phyloP scores from a whole-genome alignment of 2,329 filamentous ascomycete species.

The Exophiala xenobiotica region DNA sequence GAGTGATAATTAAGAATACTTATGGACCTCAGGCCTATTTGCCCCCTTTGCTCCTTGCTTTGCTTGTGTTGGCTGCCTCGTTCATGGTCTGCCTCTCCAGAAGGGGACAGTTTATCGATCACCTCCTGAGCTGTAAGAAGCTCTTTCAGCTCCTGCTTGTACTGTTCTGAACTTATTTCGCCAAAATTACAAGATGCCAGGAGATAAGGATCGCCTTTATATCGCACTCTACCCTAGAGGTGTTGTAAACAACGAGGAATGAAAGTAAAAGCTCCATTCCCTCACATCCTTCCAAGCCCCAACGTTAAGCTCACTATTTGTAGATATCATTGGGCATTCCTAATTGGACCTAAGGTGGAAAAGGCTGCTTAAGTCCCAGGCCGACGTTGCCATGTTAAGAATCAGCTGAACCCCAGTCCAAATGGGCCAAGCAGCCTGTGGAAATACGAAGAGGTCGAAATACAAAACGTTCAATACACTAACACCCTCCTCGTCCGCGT shows the following conservation, averaged over 20 bases:
- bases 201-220: no score
- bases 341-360: neutral
- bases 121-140: no score
- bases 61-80: no score
- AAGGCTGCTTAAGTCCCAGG: constrained; percentile 5
- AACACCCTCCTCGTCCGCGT: constrained; percentile 40
- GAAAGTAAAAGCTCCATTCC: neutral
- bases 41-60: no score
- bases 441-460: constrained; percentile 14
- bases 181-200: no score
- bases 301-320: neutral
- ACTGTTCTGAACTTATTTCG: no score
- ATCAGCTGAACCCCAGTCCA: neutral
- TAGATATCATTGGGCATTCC: neutral
- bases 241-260: neutral
- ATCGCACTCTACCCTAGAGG: neutral
- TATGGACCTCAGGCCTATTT: no score
- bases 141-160: no score
- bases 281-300: neutral
- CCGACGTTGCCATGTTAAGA: constrained; percentile 17
- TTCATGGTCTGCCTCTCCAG: no score
- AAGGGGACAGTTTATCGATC: no score
- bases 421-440: constrained; percentile 1
- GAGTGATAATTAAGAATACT: no score
- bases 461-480: constrained; percentile 22